Base-by-base conservation (phyloP, 2,329 filamentous ascomycete species). In the Exophiala lecanii-corni region DNA sequence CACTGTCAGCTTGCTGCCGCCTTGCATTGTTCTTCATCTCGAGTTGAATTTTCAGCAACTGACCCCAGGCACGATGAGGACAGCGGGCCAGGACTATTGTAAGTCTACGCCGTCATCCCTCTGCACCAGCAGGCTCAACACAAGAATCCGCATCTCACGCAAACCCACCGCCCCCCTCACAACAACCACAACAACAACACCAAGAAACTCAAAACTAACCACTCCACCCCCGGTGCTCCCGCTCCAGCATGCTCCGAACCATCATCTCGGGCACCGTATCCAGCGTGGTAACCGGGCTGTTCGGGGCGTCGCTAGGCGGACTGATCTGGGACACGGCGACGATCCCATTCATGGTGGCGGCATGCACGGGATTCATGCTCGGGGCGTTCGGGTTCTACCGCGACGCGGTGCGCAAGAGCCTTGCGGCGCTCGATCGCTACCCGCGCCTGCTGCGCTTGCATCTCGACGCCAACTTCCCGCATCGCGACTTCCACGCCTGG, bases 381-480 rank as follows among this genome's bases (percentile, higher is more conserved):
- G 52, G 52, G 5, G 37, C 42, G 2, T 26, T 48, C 3, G 52
- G 52, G 1, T 50, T 53, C 50, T 55, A 55, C 38, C 41, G 45
- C n/a, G 52, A 55, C 26, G 44, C 44, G 7, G 38, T 53, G 20
- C 39, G 46, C 19, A 55, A 55, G 36, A 46, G 49, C 3, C 42
- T 49, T 6, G 38, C 43, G 13, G 40, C 43, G 9, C 21, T 55
- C 5, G 52, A 55, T 19, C 42, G 47, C 13, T 53, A 52, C 26
- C 52, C 50, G 5, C 41, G 38, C 6, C 36, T 55, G 36, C 36
- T 55, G 26, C 52, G 48, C 17, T 18, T 55, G 30, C 52, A 55
- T 40, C 41, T 55, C 20, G 52, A 55, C 19, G 38, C 39, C 12
- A 55, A 55, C 26, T 55, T 55, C 30, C 47, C 49, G 2, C 50